Base-by-base conservation (phyloP, 805 yeast species). In the Limtongia smithiae region DNA sequence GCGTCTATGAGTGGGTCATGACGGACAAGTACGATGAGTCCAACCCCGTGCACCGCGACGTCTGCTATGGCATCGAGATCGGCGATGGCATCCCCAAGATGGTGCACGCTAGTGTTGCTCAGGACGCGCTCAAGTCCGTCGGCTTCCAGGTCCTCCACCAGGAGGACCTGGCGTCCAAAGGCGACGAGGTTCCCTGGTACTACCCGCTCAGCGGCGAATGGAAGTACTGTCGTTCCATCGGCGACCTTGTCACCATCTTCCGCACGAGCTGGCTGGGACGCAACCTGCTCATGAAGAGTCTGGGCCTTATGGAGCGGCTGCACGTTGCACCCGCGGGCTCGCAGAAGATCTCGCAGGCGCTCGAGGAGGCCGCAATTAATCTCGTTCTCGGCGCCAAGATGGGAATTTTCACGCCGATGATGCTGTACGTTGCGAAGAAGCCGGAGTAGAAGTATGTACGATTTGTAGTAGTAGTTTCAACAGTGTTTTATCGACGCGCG, bases 1-100 rank as follows among this genome's bases (percentile, higher is more conserved):
- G 97, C 68, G 97, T 93, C 45, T 93, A 93, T 74, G 98, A 93
- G 73, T 93, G 98, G 98, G 97, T 93, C 58, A 85, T 93, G 95
- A 93, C 97, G 55, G 95, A 89, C 63, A 76, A 73, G 42, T 93
- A 88, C 68, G 97, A 93, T 67, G 95, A 85, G 71, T 71, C 70
- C 51, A 88, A 87, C 70, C 79, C 81, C 61, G 90, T 81, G 69
- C 98, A 93, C 73, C 85, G 96, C 71, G 84, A 83, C 67, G 86
- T 93, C 58, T 93, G 95, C 28, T 91, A 91, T 71, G 97, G 96
- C 68, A 93, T 93, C 61, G 98, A 93, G 75, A 79, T 91, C 56
- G 98, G 98, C 66, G 97, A 93, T 68, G 98, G 98, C 73, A 93
- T 93, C 62, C 97, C 98, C 66, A 89, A 91, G 74, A 93, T 93